These are phyloP conservation scores for Phytopythium helicoides DNA, from an alignment of 352 stramenopile genomes.

Conservation along the genomic window DNA sequence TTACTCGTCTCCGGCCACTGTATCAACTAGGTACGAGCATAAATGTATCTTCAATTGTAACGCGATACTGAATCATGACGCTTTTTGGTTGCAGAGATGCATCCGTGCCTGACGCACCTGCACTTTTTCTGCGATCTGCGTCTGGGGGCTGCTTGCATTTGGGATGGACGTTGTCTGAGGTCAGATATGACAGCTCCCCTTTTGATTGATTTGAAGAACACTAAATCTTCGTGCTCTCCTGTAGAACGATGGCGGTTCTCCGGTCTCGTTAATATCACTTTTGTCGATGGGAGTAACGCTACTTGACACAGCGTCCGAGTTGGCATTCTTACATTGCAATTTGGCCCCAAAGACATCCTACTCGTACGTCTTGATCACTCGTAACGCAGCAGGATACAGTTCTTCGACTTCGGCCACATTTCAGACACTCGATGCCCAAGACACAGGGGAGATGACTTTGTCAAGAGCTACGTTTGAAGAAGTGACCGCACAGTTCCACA, in stretches of 20 bases:
- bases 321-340: constrained; percentile 33
- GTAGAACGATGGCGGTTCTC: constrained; percentile 39
- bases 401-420: constrained; percentile 22
- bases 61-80: not conserved
- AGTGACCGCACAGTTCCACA: constrained; percentile 12
- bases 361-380: constrained; percentile 42
- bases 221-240: not conserved
- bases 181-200: constrained; percentile 22
- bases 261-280: constrained; percentile 35
- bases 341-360: constrained; percentile 20
- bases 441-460: constrained; percentile 14
- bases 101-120: constrained; percentile 20
- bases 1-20: constrained; percentile 11
- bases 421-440: constrained; percentile 10
- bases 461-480: constrained; percentile 4
- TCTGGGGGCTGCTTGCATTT: constrained; percentile 35
- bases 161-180: constrained; percentile 29
- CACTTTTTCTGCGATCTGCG: constrained; percentile 12
- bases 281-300: constrained; percentile 23
- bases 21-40: constrained; percentile 18
- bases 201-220: not conserved
- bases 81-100: constrained; percentile 12
- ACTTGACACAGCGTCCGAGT: constrained; percentile 15
- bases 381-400: constrained; percentile 34
- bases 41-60: not conserved